Evolutionary conservation across 768 basidiomycete genomes (phyloP).

Genomic region (Lyophyllum atratum): DNA sequence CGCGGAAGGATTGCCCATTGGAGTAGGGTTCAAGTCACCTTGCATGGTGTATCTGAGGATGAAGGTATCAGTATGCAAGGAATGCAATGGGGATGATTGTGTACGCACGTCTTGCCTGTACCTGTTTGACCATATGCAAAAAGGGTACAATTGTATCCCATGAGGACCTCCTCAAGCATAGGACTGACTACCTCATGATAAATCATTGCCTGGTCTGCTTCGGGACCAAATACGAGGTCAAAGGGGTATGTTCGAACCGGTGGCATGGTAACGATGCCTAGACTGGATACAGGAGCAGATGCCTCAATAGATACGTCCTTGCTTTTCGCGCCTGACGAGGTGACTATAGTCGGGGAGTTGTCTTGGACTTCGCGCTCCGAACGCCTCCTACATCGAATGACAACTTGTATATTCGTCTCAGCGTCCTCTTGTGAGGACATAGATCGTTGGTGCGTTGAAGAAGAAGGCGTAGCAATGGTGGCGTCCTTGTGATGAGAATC

Average conservation of each 20-base stretch:
- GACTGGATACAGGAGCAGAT: constrained; percentile 61
- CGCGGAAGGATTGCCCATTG: constrained; percentile 84
- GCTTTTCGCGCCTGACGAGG: constrained; percentile 72
- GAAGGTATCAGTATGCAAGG: not conserved
- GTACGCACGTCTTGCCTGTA: constrained; percentile 93
- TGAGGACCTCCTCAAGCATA: constrained; percentile 90
- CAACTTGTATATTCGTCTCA: constrained; percentile 91
- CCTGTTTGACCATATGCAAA: constrained; percentile 99
- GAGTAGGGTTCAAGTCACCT: constrained; percentile 83
- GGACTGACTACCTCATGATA: constrained; percentile 93
- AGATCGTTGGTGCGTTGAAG: constrained; percentile 24
- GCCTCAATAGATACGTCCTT: constrained; percentile 83
- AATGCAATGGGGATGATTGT: not conserved
- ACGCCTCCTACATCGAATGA: constrained; percentile 84
- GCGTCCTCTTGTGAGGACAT: constrained; percentile 39
- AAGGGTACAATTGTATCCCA: constrained; percentile 95
- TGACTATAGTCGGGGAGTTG: constrained; percentile 86
- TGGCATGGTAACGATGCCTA: constrained; percentile 75
- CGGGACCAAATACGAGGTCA: constrained; percentile 94
- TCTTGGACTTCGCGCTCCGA: constrained; percentile 85
- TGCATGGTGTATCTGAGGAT: constrained; percentile 88
- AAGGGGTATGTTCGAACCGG: constrained; percentile 89
- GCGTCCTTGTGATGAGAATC: constrained; percentile 12
- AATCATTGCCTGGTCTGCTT: constrained; percentile 92
- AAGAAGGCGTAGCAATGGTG: constrained; percentile 12